Evolutionary conservation across 2,329 filamentous ascomycete species (phyloP), one percentile per base, ranked within the genome.

Genomic region (Xylariomycetidae sp.): DNA sequence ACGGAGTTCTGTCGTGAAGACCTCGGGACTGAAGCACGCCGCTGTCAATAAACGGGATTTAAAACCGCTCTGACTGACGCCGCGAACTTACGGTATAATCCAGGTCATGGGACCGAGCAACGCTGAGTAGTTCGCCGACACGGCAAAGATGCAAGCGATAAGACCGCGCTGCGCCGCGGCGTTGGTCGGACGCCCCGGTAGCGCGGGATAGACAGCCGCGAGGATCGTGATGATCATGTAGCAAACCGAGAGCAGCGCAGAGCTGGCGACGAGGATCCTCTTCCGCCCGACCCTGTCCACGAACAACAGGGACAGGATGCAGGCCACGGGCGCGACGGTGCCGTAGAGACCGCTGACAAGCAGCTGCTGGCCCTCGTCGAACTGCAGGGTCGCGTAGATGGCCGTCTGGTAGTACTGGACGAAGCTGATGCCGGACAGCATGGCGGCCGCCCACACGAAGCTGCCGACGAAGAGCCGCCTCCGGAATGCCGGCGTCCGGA

Each of bases 371-470:
- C 57, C 54, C 33, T 64, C 44, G 11, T 43, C 44, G 37, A 57
- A 64, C 27, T 61, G 59, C 0, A 64, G 55, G 0, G 61, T 64
- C 0, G 61, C 59, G 29, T 64, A 64, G 31, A 64, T 64, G 4
- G 61, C 59, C 0, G 61, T 64, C 40, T 64, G 61, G 33, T 58
- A 64, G 19, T 64, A 64, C 40, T 64, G 61, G 2, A 64, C 62
- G n/a, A 64, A 64, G 0, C 58, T 62, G 20, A 64, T 64, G 1
- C 61, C 61, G 0, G 59, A 61, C 2, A 64, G 19, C 61, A 64
- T 64, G 3, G 61, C 61, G 0, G 61, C 61, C 1, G 58, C 61
- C 61, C 61, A 64, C 1, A 64, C 61, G 11, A 64, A 64, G 0
- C 54, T 53, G 0, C 61, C 61, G 0, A 64, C 59, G 25, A 64